Evolutionary conservation across 2,329 filamentous ascomycete genomes (phyloP).

Genomic region (Penicillium sp.): DNA sequence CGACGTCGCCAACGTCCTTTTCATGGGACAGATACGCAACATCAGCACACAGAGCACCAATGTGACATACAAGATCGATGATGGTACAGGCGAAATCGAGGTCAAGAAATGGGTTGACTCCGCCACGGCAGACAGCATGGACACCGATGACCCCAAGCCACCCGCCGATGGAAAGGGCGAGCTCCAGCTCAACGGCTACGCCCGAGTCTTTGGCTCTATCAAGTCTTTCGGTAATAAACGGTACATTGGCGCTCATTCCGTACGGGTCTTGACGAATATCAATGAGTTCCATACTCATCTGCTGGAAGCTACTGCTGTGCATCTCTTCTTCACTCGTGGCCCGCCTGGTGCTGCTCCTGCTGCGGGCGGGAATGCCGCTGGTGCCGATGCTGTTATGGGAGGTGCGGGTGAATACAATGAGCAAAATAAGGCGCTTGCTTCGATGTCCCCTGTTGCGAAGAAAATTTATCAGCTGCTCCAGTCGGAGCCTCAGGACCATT

Average conservation of each 20-base stretch:
- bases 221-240: constrained; percentile 81
- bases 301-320: constrained; percentile 82
- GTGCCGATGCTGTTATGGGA: constrained; percentile 37
- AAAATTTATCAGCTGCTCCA: constrained; percentile 70
- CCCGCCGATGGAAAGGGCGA: constrained; percentile 50
- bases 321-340: constrained; percentile 76
- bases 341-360: constrained; percentile 50
- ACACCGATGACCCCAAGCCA: constrained; percentile 40
- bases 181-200: constrained; percentile 71
- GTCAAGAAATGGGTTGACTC: constrained; percentile 53
- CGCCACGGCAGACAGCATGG: constrained; percentile 43
- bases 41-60: constrained; percentile 85
- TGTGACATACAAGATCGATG: constrained; percentile 87
- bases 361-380: constrained; percentile 41
- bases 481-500: constrained; percentile 65
- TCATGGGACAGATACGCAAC: constrained; percentile 86
- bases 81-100: constrained; percentile 89
- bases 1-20: constrained; percentile 70
- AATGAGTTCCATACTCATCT: constrained; percentile 94
- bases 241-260: constrained; percentile 73
- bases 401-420: constrained; percentile 33
- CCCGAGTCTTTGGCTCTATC: constrained; percentile 79
- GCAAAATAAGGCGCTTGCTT: constrained; percentile 39
- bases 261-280: constrained; percentile 75
- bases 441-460: constrained; percentile 57